Base-by-base conservation (phyloP, 306 rosid species). In the Vigna mungo region DNA sequence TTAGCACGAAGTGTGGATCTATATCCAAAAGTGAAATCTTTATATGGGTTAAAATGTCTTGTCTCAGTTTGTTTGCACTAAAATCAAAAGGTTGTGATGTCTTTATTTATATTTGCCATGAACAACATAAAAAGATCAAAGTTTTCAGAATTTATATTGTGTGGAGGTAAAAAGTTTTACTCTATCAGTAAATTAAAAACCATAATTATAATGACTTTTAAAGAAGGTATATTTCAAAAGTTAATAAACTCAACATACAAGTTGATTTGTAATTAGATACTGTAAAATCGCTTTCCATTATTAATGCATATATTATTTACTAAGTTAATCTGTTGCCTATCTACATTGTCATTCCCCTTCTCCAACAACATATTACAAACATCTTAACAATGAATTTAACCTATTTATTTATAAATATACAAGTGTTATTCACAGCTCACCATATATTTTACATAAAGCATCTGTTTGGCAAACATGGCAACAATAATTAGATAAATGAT, bases 401-500 rank as follows among this genome's bases (percentile, higher is more conserved):
- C 43, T 37, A 37, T 37, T 37, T 37, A 37, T 7, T 37, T 7
- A 7, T 7, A 37, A 37, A 37, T 37, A 37, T 37, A 7, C 49
- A 41, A 41, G 5, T 62, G 66, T 62, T 34, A 62, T 71, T 51
- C 3, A 37, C 23, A 49, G 6, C 18, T 78, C 77, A 59, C 82
- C 77, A 69, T 59, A 13, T 27, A 25, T 3, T 37, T 59, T 8
- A 30, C 18, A 9, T 27, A 27, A 2, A 59, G 41, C 39, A 30
- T 30, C 36, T 15, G 43, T 60, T 60, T 30, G 20, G 43, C 32
- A 60, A 23, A 59, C 65, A 52, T 52, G 15, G 34, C 60, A 60
- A 18, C 16, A 52, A 82, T 54, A 71, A 63, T 76, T 51, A 37
- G 71, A 65, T 65, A 18, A 65, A 41, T 12, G 51, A 65, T 39